These are phyloP conservation scores for Globisporangium cystogenes DNA, from an alignment of 352 stramenopile species.

Conservation along the genomic window DNA sequence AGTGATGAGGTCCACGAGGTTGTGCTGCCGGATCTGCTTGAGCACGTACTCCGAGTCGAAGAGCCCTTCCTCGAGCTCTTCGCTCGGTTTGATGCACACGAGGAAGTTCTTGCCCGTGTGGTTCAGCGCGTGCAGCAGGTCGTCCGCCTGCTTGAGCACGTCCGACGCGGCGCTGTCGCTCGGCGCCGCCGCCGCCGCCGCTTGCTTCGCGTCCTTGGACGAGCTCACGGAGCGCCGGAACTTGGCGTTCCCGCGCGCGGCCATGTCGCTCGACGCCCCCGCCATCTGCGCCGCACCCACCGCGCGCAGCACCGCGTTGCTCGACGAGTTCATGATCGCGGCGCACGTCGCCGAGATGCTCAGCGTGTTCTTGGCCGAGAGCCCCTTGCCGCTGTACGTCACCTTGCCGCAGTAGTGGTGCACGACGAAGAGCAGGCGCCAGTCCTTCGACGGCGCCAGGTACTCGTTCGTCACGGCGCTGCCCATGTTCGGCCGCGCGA, in stretches of 20 bases:
- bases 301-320: slow-evolving; percentile 66
- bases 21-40: slow-evolving; percentile 60
- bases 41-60: slow-evolving; percentile 74
- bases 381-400: slow-evolving; percentile 68
- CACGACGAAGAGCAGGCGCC: slow-evolving; percentile 70
- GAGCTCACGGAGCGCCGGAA: slow-evolving; percentile 39
- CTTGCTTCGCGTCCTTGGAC: slow-evolving; percentile 27
- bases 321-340: slow-evolving; percentile 83
- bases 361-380: slow-evolving; percentile 63
- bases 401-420: slow-evolving; percentile 68
- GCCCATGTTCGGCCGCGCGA: slow-evolving; percentile 57
- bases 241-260: slow-evolving; percentile 20
- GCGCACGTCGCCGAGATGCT: slow-evolving; percentile 74
- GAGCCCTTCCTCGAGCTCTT: slow-evolving; percentile 45
- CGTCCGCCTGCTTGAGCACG: slow-evolving; percentile 62
- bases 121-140: slow-evolving; percentile 58
- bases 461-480: slow-evolving; percentile 57
- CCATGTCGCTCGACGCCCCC: slow-evolving; percentile 44
- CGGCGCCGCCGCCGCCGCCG: background rate
- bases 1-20: slow-evolving; percentile 72
- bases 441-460: slow-evolving; percentile 66
- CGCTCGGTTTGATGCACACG: slow-evolving; percentile 76
- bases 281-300: slow-evolving; percentile 64
- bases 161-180: slow-evolving; percentile 48
- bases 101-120: slow-evolving; percentile 80